Conservation (phyloP, 1,139 yeast genomes). For the Kodamaea sp. region DNA sequence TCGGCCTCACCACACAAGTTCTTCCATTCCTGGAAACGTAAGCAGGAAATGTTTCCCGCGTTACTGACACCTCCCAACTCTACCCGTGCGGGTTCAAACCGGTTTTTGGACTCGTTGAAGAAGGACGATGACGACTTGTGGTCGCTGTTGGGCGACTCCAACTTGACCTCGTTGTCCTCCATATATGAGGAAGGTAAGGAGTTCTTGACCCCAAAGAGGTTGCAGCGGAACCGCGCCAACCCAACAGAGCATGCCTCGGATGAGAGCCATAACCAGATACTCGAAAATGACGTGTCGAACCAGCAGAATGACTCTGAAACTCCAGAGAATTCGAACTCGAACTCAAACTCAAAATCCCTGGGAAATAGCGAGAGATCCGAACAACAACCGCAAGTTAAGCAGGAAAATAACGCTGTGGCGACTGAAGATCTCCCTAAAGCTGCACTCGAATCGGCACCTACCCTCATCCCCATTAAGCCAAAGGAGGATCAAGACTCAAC, state of each 20-base stretch:
- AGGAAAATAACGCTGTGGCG: neutral
- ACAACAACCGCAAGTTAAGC: neutral
- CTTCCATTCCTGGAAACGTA: conserved; percentile 18
- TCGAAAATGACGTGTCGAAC: neutral
- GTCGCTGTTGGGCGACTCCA: conserved; percentile 31
- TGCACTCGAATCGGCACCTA: conserved; percentile 12
- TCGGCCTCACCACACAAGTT: conserved; percentile 42
- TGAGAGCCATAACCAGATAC: neutral
- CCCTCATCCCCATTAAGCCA: conserved; percentile 9
- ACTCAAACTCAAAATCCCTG: neutral
- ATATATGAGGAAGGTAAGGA: conserved; percentile 27
- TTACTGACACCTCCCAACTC: conserved; percentile 26
- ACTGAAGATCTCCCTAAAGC: neutral
- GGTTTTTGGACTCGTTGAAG: conserved; percentile 14
- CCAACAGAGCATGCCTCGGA: neutral
- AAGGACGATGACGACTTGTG: conserved; percentile 30
- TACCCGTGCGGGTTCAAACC: conserved; percentile 12
- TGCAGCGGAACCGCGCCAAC: conserved; percentile 8
- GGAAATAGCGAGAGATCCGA: neutral
- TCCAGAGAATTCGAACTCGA: neutral
- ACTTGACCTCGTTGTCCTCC: conserved; percentile 29
- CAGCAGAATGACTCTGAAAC: neutral
- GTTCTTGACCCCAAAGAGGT: conserved; percentile 39
- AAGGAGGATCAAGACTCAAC: conserved; percentile 4
- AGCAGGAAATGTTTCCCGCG: conserved; percentile 9